A percentile compares a stretch with the other conserved stretches of the same genome.
phyloP scores from a whole-genome alignment of 2,329 filamentous ascomycete genomes.

The Zymoseptoria brevis region DNA sequence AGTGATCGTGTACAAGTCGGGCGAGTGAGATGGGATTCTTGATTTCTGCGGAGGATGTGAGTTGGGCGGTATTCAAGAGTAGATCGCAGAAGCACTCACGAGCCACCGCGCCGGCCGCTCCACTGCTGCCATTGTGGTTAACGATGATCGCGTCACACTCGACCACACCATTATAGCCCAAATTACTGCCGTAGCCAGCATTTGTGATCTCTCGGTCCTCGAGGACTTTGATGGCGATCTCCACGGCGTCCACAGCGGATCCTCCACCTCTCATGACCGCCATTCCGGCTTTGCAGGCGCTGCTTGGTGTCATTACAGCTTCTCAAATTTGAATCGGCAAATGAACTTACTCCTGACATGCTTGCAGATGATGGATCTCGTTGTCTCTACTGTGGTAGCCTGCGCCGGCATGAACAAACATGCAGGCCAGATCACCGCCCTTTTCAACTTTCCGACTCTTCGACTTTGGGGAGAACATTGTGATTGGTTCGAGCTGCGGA shows the following conservation, averaged over 20 bases:
- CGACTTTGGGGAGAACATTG: conserved; percentile 29
- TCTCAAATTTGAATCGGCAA: too few species aligned
- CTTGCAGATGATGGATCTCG: conserved; percentile 72
- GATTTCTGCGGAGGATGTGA: conserved; percentile 52
- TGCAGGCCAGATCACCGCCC: conserved; percentile 53
- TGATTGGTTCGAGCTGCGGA: background rate
- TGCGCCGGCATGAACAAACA: conserved; percentile 92
- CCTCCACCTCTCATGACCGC: conserved; percentile 68
- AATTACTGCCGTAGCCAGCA: conserved; percentile 89
- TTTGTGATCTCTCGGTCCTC: conserved; percentile 97
- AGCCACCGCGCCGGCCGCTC: conserved; percentile 82
- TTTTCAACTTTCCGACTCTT: conserved; percentile 23
- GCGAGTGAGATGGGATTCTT: conserved; percentile 88
- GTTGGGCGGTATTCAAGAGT: background rate
- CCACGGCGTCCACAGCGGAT: conserved; percentile 78
- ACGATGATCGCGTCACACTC: conserved; percentile 94
- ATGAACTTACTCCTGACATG: conserved; percentile 77
- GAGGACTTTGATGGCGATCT: conserved; percentile 76
- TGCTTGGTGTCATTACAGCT: conserved; percentile 34
- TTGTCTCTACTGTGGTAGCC: conserved; percentile 88
- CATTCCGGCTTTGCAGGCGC: conserved; percentile 80
- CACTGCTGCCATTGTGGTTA: conserved; percentile 83
- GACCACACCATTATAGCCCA: conserved; percentile 81
- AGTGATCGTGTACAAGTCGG: conserved; percentile 70
- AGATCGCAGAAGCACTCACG: conserved; percentile 52